Percentiles rank a stretch among this genome's conserved stretches.
Evolutionary conservation across 768 basidiomycete species (phyloP).

Genomic region (Pisolithus microcarpus): DNA sequence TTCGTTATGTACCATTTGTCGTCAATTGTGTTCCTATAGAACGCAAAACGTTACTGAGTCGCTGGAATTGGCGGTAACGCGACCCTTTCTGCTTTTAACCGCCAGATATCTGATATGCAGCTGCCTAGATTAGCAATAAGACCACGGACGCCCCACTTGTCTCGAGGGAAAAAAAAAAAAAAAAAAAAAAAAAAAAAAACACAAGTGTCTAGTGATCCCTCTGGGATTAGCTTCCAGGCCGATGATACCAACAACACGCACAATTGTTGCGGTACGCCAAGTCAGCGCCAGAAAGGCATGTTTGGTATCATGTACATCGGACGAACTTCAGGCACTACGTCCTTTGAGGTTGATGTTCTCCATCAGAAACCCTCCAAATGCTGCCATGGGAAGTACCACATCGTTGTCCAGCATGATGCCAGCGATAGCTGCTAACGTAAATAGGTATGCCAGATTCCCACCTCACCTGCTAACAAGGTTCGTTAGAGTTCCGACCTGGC

Average conservation of each 20-base stretch:
- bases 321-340: neutral
- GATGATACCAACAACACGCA: constrained; percentile 67
- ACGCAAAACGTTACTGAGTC: constrained; percentile 35
- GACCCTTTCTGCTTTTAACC: no score
- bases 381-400: constrained; percentile 31
- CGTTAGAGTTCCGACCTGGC: constrained; percentile 47
- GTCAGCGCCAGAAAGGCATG: constrained; percentile 79
- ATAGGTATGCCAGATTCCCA: constrained; percentile 9
- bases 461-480: neutral
- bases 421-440: constrained; percentile 38
- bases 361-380: constrained; percentile 51
- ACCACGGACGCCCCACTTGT: constrained; percentile 52
- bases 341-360: constrained; percentile 2
- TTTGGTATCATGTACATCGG: constrained; percentile 61
- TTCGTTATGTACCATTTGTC: constrained; percentile 70
- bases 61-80: constrained; percentile 28
- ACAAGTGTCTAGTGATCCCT: constrained; percentile 1
- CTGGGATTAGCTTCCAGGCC: constrained; percentile 36
- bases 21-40: constrained; percentile 70
- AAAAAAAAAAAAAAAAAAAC: no score
- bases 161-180: constrained; percentile 45
- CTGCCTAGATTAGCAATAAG: constrained; percentile 58
- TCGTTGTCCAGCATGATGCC: constrained; percentile 54
- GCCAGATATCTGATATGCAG: no score
- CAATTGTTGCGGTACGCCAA: constrained; percentile 67